A percentile compares a stretch with the other conserved stretches of the same genome.
phyloP scores from a whole-genome alignment of 2,329 filamentous ascomycete genomes.

The Apiospora aurea region DNA sequence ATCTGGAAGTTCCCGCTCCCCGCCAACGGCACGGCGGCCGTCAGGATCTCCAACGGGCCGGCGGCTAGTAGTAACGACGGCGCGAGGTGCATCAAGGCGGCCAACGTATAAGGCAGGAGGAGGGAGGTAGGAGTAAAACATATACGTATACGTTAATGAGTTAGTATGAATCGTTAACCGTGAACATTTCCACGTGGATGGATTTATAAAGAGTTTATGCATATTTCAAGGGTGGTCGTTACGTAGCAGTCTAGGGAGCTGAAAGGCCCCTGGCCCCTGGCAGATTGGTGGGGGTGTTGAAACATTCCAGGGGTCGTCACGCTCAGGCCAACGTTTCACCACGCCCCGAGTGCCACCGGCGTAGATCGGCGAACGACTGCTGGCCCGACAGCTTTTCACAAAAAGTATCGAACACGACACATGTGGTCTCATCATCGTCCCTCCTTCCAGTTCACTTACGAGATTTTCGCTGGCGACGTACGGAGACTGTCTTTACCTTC shows the following conservation, averaged over 20 bases:
- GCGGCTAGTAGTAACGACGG: constrained; percentile 27
- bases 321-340: constrained; percentile 18
- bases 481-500: constrained; percentile 10
- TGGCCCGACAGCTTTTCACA: background rate
- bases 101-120: background rate
- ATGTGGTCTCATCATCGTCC: constrained; percentile 20
- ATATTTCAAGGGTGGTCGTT: background rate
- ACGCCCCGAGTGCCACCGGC: constrained; percentile 5
- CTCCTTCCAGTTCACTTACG: background rate
- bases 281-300: constrained; percentile 12
- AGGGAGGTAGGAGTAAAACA: background rate
- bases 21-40: constrained; percentile 7
- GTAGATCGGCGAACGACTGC: constrained; percentile 10
- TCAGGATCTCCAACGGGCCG: constrained; percentile 24
- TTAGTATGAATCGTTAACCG: background rate
- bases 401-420: background rate
- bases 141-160: background rate
- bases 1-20: constrained; percentile 34
- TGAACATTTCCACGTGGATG: background rate
- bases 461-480: constrained; percentile 21
- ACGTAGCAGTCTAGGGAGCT: background rate
- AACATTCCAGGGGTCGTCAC: constrained; percentile 13
- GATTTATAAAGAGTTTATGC: background rate
- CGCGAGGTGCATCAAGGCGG: constrained; percentile 26
- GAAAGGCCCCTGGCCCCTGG: constrained; percentile 6